Evolutionary conservation across 768 basidiomycete genomes (phyloP), one percentile per base, ranked within the genome.

Genomic region (Tricholoma bakamatsutake): DNA sequence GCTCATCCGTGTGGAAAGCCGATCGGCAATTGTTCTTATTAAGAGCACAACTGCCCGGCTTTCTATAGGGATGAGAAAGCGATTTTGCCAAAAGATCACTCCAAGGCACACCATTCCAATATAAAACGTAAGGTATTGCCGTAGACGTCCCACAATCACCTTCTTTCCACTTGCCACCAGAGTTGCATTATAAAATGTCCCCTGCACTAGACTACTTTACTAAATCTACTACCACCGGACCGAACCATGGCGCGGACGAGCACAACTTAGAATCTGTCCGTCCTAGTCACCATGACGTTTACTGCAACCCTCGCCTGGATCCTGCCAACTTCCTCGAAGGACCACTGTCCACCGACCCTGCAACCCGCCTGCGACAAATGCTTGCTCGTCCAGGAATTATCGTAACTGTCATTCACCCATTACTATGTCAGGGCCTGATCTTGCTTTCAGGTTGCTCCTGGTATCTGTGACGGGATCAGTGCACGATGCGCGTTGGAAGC

Each of bases 401-500:
- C 45, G 88, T 89, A 71, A 59, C 84, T 73, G 39, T n/a, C 0
- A 24, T 24, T 2, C n/a, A 12, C 39, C 30, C 21, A 27, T 42
- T 49, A n/a, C 24, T 24, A 31, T 24, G 21, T 24, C 3, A 3
- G 21, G 21, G 21, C 21, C 21, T 24, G 21, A 24, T 24, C 21
- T 3, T 24, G 15, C 24, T 24, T 37, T 12, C 43, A 88, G 86
- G 69, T 87, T 61, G 87, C 87, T 2, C 88, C 87, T n/a, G 87
- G 87, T 42, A 84, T 89, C 42, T 88, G 87, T 54, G 87, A 89
- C 55, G 87, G 87, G 50, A 90, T 91, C 64, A 88, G 85, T 62
- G 87, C 88, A 10, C 78, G 89, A 30, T 87, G 87, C 59, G 89
- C 89, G 7, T 69, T 90, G 6, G 88, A 91, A 70, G 86, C 87